phyloP scores from a whole-genome alignment of 495 filamentous ascomycete genomes.

The Aspergillus olivimuriae region DNA sequence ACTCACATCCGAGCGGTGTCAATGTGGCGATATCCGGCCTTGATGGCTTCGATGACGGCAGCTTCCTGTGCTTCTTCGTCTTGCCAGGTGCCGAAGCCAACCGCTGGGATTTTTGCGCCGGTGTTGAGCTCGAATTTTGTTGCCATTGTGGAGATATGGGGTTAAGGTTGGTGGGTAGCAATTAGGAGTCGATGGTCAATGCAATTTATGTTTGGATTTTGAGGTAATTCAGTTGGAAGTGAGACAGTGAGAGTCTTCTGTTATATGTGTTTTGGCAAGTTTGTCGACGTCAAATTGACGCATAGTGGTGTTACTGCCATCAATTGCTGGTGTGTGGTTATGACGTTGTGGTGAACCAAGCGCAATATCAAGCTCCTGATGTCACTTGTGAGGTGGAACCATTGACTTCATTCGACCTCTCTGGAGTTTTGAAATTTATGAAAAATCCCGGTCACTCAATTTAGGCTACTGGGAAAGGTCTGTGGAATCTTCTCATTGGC shows the following conservation, averaged over 20 bases:
- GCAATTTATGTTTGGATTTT: not conserved
- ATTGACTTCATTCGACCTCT: no score
- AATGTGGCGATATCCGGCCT: no score
- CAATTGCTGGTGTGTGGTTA: not conserved
- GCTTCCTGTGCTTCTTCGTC: constrained; percentile 39
- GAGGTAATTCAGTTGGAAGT: not conserved
- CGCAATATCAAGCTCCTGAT: no score
- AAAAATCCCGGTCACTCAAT: no score
- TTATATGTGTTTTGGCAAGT: not conserved
- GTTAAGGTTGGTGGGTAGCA: no score
- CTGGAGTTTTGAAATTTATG: no score
- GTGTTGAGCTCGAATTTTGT: constrained; percentile 45
- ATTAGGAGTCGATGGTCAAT: not conserved
- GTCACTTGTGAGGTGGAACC: no score
- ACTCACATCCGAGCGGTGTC: no score
- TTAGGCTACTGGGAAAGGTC: no score
- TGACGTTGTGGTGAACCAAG: constrained; percentile 6
- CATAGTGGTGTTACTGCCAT: not conserved
- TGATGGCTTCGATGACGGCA: constrained; percentile 41
- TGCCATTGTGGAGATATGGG: constrained; percentile 9
- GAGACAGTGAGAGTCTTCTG: not conserved
- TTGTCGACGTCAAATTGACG: constrained; percentile 15
- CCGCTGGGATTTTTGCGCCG: constrained; percentile 42
- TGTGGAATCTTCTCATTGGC: no score
- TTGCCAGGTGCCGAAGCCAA: constrained; percentile 47